Evolutionary conservation across 192 early-diverging fungal species (phyloP).

Genomic region (Spizellomyces punctatus): DNA sequence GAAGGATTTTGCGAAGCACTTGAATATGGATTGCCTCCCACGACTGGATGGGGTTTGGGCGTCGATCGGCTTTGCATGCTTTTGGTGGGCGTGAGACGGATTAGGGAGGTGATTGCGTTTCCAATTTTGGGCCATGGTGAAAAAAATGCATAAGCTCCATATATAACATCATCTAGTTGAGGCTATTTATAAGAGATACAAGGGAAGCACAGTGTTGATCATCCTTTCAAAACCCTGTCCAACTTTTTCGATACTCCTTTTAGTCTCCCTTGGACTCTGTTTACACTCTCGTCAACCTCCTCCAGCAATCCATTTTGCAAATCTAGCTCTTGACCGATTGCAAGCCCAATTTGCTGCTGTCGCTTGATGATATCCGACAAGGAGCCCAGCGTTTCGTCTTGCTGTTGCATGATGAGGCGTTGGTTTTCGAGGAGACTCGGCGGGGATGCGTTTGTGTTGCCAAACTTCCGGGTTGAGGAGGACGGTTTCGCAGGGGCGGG

Average conservation of each 20-base stretch:
- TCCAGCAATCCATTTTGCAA: conserved; percentile 86
- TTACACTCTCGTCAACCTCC: conserved; percentile 82
- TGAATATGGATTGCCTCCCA: conserved; percentile 84
- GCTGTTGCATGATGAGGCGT: conserved; percentile 73
- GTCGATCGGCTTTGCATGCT: conserved; percentile 79
- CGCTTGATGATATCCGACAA: conserved; percentile 75
- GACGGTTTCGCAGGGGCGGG: conserved; percentile 3
- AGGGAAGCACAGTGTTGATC: too few relatives aligned
- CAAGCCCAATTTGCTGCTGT: conserved; percentile 84
- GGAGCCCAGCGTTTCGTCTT: conserved; percentile 78
- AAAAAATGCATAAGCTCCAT: background rate
- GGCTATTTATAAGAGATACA: too few relatives aligned
- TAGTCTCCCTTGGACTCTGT: conserved; percentile 72
- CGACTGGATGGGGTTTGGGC: conserved; percentile 90
- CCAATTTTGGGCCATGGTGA: conserved; percentile 42
- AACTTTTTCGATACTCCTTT: conserved; percentile 79
- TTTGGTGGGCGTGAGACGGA: conserved; percentile 64
- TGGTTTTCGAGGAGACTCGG: conserved; percentile 77
- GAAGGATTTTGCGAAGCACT: conserved; percentile 73
- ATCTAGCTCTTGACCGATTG: conserved; percentile 90
- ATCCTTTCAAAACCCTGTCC: conserved; percentile 53
- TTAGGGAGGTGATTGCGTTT: conserved; percentile 85
- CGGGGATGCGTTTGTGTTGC: conserved; percentile 70
- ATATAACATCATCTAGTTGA: background rate
- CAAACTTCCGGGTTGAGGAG: conserved; percentile 51